phyloP scores from a whole-genome alignment of 352 stramenopile species.

The Globisporangium echinulatum region DNA sequence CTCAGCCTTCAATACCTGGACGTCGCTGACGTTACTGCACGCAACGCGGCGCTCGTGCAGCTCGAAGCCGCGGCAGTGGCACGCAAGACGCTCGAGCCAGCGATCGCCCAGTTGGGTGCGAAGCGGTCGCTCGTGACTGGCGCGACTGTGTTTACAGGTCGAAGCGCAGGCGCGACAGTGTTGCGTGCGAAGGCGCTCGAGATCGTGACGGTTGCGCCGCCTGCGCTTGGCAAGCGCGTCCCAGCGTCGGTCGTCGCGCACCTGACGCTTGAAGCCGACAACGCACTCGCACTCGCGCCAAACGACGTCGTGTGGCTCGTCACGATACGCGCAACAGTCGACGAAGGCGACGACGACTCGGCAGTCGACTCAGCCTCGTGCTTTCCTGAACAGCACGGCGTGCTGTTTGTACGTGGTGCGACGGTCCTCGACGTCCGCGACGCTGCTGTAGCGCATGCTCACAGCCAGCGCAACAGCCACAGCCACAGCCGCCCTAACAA shows the following conservation, averaged over 20 bases:
- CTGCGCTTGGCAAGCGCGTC: slow-evolving; percentile 73
- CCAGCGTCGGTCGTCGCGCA: slow-evolving; percentile 83
- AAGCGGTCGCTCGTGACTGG: slow-evolving; percentile 35
- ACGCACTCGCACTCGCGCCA: slow-evolving; percentile 59
- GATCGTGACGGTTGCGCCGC: too few relatives aligned
- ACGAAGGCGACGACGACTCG: slow-evolving; percentile 62
- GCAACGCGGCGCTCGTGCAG: slow-evolving; percentile 89
- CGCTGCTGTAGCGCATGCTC: slow-evolving; percentile 13
- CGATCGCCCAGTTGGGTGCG: slow-evolving; percentile 70
- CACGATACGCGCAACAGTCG: slow-evolving; percentile 52
- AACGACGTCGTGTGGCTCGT: slow-evolving; percentile 95
- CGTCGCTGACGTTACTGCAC: slow-evolving; percentile 90
- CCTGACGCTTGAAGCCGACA: slow-evolving; percentile 82
- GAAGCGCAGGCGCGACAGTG: too few relatives aligned
- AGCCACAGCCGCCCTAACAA: slow-evolving; percentile 22
- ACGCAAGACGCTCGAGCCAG: slow-evolving; percentile 77
- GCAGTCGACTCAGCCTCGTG: slow-evolving; percentile 26
- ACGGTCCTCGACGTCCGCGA: slow-evolving; percentile 86
- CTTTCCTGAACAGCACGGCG: slow-evolving; percentile 87
- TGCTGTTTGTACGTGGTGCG: slow-evolving; percentile 68
- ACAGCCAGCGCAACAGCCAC: slow-evolving; percentile 2
- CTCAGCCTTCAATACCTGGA: slow-evolving; percentile 95
- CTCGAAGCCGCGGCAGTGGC: slow-evolving; percentile 88
- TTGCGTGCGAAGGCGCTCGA: slow-evolving; percentile 11
- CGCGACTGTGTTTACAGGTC: slow-evolving; percentile 52